Evolutionary conservation across 768 basidiomycete species (phyloP).

Genomic region (Leccinum uliginosum): DNA sequence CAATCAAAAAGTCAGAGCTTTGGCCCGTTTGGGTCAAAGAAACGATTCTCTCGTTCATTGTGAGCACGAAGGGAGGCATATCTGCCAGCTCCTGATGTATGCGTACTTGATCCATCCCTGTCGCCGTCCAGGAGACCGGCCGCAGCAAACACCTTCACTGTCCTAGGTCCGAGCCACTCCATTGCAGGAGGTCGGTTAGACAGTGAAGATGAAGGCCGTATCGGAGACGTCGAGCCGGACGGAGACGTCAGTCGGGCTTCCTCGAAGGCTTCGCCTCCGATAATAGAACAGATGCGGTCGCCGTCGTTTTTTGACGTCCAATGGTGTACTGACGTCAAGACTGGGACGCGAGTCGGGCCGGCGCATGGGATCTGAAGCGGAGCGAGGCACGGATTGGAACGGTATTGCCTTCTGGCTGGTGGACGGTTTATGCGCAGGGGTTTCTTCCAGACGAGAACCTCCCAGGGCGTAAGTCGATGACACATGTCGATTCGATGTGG

Average conservation of each 20-base stretch:
- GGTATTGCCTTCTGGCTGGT: slow-evolving; percentile 10
- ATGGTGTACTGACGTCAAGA: slow-evolving; percentile 16
- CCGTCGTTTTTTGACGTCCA: slow-evolving; percentile 27
- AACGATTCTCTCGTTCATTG: slow-evolving; percentile 27
- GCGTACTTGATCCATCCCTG: slow-evolving; percentile 16
- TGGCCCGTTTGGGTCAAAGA: no score
- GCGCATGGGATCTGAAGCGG: slow-evolving; percentile 22
- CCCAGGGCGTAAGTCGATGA: slow-evolving; percentile 22
- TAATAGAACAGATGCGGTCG: slow-evolving; percentile 29
- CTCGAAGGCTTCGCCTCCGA: slow-evolving; percentile 66
- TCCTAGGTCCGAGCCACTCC: slow-evolving; percentile 71
- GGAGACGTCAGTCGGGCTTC: slow-evolving; percentile 33
- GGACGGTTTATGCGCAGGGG: slow-evolving; percentile 1
- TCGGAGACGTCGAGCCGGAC: slow-evolving; percentile 22
- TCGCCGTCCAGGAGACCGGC: slow-evolving; percentile 55
- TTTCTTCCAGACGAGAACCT: slow-evolving; percentile 9
- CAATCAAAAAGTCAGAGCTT: no score
- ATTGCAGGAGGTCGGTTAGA: slow-evolving; percentile 33
- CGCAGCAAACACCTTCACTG: slow-evolving; percentile 68
- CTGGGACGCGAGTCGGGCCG: slow-evolving; percentile 18
- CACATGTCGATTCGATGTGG: slow-evolving; percentile 19
- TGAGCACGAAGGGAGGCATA: slow-evolving; percentile 23
- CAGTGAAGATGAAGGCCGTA: slow-evolving; percentile 36
- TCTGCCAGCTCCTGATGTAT: slow-evolving; percentile 13
- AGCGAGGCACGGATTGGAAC: slow-evolving; percentile 20